phyloP scores from a whole-genome alignment of 139 green algal species.

The Micractinium conductrix region DNA sequence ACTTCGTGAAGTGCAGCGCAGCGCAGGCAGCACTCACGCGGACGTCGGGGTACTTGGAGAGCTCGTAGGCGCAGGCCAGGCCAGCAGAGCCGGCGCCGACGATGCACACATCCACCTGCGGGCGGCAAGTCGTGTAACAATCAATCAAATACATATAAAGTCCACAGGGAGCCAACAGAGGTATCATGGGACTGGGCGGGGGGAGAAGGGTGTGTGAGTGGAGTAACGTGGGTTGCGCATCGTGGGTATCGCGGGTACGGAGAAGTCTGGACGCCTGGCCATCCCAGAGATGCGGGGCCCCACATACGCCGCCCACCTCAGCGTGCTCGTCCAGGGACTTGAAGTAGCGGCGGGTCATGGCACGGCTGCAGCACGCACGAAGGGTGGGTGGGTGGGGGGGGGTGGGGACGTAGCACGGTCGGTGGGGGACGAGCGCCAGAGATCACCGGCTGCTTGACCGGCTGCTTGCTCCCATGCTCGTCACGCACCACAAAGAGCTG shows the following conservation, averaged over 20 bases:
- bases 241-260: no score
- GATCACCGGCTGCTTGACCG: no score
- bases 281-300: no score
- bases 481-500: no score
- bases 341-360: slow-evolving; percentile 95
- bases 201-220: neutral
- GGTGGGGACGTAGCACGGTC: no score
- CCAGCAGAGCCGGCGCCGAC: slow-evolving; percentile 78
- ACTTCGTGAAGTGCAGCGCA: no score
- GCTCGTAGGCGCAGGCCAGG: slow-evolving; percentile 94
- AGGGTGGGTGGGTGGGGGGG: no score
- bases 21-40: slow-evolving; percentile 78
- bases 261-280: slow-evolving; percentile 3
- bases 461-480: no score
- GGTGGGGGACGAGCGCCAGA: no score
- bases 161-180: no score
- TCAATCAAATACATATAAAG: no score
- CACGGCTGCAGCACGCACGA: no score
- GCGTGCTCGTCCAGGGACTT: slow-evolving; percentile 89
- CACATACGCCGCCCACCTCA: slow-evolving; percentile 51
- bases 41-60: slow-evolving; percentile 92
- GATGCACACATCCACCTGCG: slow-evolving; percentile 51
- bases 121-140: neutral
- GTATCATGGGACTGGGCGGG: neutral
- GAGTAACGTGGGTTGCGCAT: slow-evolving; percentile 38